phyloP scores from a whole-genome alignment of 139 green algal genomes.

The Medakamo hakoo region DNA sequence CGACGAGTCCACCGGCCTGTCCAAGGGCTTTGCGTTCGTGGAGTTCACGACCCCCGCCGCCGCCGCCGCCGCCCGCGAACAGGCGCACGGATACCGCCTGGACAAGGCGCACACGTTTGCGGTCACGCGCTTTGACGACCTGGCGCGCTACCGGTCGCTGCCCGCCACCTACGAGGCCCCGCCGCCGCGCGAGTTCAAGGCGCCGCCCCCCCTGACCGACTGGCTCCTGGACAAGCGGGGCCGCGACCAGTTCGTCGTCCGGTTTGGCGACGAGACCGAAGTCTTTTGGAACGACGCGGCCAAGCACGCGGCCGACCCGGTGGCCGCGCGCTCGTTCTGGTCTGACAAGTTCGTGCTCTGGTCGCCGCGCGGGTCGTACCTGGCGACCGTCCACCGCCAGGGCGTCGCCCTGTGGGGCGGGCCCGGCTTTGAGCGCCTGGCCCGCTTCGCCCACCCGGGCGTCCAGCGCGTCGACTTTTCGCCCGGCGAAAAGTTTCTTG shows the following conservation, averaged over 20 bases:
- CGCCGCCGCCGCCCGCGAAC: constrained; percentile 4
- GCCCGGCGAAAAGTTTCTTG: constrained; percentile 70
- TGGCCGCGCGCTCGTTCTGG: constrained; percentile 63
- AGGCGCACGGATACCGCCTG: constrained; percentile 70
- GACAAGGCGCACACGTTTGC: constrained; percentile 94
- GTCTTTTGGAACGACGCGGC: constrained; percentile 59
- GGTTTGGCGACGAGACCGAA: constrained; percentile 68
- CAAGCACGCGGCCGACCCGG: constrained; percentile 15
- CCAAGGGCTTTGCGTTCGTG: constrained; percentile 88
- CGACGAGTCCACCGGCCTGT: constrained; percentile 46
- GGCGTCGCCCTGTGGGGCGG: constrained; percentile 86
- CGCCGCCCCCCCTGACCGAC: neutral
- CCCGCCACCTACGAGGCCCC: constrained; percentile 39
- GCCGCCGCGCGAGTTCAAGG: neutral
- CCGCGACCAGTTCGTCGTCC: constrained; percentile 86
- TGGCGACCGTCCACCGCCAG: constrained; percentile 79
- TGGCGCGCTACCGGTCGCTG: constrained; percentile 55
- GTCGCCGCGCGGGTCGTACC: constrained; percentile 57
- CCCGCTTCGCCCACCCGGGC: constrained; percentile 42
- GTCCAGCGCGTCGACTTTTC: constrained; percentile 76
- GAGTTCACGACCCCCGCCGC: constrained; percentile 66
- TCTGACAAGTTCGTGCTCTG: constrained; percentile 90
- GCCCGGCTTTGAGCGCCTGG: constrained; percentile 43
- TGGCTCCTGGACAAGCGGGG: constrained; percentile 83
- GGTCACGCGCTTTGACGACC: constrained; percentile 84